These are phyloP conservation scores for Chenopodium album DNA, from an alignment of 148 eudicot species.

Conservation along the genomic window DNA sequence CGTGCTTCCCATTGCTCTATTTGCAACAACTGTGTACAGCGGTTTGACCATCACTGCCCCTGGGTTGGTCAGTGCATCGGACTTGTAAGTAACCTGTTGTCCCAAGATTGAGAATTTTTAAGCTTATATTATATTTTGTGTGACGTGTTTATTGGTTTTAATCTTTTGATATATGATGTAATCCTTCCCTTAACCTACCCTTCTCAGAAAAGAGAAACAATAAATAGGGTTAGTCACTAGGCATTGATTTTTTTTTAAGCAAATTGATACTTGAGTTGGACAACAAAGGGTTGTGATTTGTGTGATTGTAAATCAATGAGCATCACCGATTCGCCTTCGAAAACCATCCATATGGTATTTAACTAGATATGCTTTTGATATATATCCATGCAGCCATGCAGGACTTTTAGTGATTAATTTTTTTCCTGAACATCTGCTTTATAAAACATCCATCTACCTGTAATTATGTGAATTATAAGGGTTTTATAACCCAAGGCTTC, in stretches of 20 bases:
- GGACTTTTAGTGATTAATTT: neutral
- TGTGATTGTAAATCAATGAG: neutral
- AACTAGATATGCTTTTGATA: neutral
- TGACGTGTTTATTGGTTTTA: neutral
- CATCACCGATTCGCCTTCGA: neutral
- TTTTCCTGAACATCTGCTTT: neutral
- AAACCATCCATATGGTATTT: neutral
- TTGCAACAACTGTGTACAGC: conserved; percentile 95
- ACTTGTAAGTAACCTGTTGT: conserved; percentile 49
- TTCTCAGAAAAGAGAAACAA: neutral
- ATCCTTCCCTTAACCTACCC: neutral
- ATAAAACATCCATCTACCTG: neutral
- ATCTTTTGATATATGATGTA: neutral
- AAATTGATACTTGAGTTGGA: neutral
- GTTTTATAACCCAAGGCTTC: neutral
- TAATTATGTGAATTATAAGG: neutral
- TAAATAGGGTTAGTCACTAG: neutral
- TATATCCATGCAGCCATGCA: neutral
- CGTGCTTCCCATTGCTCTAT: conserved; percentile 97
- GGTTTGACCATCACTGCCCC: conserved; percentile 98
- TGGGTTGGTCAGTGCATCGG: conserved; percentile 99
- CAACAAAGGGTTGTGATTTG: neutral
- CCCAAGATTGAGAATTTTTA: neutral
- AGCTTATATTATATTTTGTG: neutral
- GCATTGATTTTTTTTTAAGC: neutral